phyloP scores from a whole-genome alignment of 345 rosid genomes.

The Pistacia atlantica region DNA sequence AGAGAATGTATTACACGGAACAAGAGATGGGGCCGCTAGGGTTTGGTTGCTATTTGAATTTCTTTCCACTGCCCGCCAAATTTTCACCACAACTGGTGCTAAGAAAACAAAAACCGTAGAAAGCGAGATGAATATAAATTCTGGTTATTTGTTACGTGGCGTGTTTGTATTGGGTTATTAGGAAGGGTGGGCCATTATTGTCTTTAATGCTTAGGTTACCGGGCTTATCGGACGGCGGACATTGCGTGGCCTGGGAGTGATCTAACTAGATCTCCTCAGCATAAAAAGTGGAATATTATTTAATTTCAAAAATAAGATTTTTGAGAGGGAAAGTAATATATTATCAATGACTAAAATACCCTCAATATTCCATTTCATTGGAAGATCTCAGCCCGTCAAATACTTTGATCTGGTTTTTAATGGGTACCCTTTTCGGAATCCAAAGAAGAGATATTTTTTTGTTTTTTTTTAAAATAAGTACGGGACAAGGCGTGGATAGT shows the following conservation, averaged over 20 bases:
- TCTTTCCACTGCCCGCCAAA: constrained; percentile 75
- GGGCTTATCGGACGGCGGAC: constrained; percentile 38
- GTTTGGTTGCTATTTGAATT: constrained; percentile 58
- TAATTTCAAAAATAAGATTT: constrained; percentile 1
- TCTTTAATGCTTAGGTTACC: constrained; percentile 16
- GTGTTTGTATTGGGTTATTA: constrained; percentile 13
- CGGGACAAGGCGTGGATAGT: not conserved
- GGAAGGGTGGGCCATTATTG: constrained; percentile 13
- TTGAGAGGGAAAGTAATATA: not conserved
- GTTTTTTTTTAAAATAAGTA: not conserved
- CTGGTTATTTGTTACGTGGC: constrained; percentile 39
- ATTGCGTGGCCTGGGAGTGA: constrained; percentile 25
- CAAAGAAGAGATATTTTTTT: constrained; percentile 13
- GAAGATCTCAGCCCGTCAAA: not conserved
- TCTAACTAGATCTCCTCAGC: not conserved
- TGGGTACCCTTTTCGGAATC: constrained; percentile 20
- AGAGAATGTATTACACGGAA: constrained; percentile 16
- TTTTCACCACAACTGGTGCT: constrained; percentile 13
- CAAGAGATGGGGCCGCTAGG: constrained; percentile 44
- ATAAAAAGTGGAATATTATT: not conserved
- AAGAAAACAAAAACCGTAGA: constrained; percentile 15
- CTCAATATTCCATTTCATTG: not conserved
- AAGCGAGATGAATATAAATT: constrained; percentile 13
- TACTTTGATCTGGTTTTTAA: not conserved
- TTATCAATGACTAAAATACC: not conserved